A percentile compares a stretch with the other conserved stretches of the same genome.
Evolutionary conservation across 495 filamentous ascomycete species (phyloP).

Genomic region (Immersiella caudata): DNA sequence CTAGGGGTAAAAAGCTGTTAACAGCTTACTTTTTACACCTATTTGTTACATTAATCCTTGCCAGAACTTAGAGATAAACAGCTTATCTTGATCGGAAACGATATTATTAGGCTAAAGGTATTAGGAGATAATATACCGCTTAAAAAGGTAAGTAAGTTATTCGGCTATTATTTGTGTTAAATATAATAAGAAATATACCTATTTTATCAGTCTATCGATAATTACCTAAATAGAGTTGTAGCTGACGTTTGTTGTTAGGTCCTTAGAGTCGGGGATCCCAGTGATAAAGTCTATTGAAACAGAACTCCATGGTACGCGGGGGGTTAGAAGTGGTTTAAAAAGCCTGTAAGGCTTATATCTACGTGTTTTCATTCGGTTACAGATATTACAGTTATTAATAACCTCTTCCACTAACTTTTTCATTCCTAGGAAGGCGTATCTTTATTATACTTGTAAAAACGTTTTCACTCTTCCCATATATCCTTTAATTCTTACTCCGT

Average conservation of each 20-base stretch:
- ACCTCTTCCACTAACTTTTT: background rate
- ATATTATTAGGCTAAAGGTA: background rate
- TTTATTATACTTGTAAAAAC: background rate
- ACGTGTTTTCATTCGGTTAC: background rate
- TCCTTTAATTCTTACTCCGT: background rate
- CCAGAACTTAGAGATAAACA: background rate
- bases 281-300: background rate
- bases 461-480: background rate
- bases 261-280: background rate
- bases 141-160: background rate
- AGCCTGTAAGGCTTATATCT: background rate
- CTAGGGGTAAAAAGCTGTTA: slow-evolving; percentile 34
- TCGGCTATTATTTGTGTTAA: background rate
- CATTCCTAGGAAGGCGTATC: background rate
- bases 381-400: background rate
- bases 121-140: background rate
- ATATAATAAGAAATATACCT: background rate
- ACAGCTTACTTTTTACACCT: slow-evolving; percentile 16
- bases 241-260: background rate
- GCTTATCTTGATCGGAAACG: slow-evolving; percentile 12
- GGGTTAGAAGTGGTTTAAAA: background rate
- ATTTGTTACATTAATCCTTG: background rate
- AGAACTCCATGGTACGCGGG: background rate
- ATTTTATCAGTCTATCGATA: slow-evolving; percentile 6
- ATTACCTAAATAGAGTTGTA: background rate